phyloP scores from a whole-genome alignment of 345 rosid species.

The Corchorus capsularis region DNA sequence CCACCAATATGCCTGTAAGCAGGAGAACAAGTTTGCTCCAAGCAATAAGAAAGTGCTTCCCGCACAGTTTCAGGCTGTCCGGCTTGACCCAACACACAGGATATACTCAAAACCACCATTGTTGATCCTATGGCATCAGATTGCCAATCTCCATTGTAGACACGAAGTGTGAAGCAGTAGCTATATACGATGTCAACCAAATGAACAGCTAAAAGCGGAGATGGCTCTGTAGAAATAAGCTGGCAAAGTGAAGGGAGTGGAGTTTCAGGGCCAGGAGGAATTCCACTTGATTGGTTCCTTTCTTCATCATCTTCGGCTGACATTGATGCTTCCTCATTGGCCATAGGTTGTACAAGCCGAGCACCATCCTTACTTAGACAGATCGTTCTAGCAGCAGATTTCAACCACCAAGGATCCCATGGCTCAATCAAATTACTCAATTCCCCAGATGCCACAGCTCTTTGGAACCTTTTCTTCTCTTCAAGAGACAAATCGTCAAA shows the following conservation, averaged over 20 bases:
- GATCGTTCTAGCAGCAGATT: conserved; percentile 61
- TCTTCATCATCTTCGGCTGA: conserved; percentile 23
- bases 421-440: conserved; percentile 84
- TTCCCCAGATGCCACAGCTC: conserved; percentile 89
- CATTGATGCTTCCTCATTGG: conserved; percentile 27
- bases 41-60: conserved; percentile 65
- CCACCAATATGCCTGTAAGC: conserved; percentile 73
- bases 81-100: conserved; percentile 68
- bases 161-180: conserved; percentile 78
- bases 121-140: conserved; percentile 72
- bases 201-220: conserved; percentile 73
- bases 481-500: conserved; percentile 70
- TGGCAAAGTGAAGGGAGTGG: conserved; percentile 56
- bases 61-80: conserved; percentile 61
- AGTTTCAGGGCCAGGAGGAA: conserved; percentile 74
- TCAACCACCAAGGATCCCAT: conserved; percentile 99
- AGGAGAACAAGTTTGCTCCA: conserved; percentile 83
- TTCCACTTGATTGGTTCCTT: conserved; percentile 36
- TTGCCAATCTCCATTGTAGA: conserved; percentile 90
- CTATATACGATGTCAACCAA: conserved; percentile 67
- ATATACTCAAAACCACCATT: conserved; percentile 52
- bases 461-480: conserved; percentile 76
- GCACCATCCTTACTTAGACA: conserved; percentile 64
- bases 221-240: conserved; percentile 65
- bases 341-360: conserved; percentile 57